phyloP scores from a whole-genome alignment of 2,329 filamentous ascomycete genomes.

The Ophiostoma tasmaniense region DNA sequence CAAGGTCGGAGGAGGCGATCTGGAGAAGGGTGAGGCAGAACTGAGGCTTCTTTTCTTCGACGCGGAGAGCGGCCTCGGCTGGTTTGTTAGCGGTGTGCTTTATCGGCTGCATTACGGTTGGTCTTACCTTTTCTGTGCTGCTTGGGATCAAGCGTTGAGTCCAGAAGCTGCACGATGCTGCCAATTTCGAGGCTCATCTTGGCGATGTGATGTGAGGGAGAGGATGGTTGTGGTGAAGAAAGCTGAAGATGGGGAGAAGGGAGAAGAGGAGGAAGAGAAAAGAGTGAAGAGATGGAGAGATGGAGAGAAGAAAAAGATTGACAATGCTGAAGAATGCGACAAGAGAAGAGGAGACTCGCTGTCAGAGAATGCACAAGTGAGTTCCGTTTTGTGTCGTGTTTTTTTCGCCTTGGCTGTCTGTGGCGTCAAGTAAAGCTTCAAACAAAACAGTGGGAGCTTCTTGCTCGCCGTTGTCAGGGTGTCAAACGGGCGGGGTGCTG shows the following conservation, averaged over 20 bases:
- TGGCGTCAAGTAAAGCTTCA: slow-evolving; percentile 7
- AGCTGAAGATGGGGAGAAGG: background rate
- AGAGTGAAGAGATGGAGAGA: background rate
- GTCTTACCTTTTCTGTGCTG: slow-evolving; percentile 76
- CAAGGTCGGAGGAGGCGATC: slow-evolving; percentile 70
- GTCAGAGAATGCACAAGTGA: background rate
- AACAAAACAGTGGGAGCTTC: slow-evolving; percentile 17
- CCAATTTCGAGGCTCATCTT: slow-evolving; percentile 51
- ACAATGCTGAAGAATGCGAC: background rate
- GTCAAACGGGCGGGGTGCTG: slow-evolving; percentile 15
- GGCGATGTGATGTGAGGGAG: slow-evolving; percentile 16
- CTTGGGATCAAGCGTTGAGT: slow-evolving; percentile 80
- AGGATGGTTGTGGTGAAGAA: background rate
- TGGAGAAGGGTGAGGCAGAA: slow-evolving; percentile 85
- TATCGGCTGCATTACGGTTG: background rate
- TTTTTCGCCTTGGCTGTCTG: slow-evolving; percentile 6
- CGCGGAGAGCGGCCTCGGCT: slow-evolving; percentile 76
- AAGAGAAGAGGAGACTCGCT: background rate
- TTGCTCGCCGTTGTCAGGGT: slow-evolving; percentile 16
- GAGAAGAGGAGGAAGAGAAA: background rate
- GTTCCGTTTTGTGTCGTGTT: slow-evolving; percentile 3
- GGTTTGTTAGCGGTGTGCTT: slow-evolving; percentile 17
- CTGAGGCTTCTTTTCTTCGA: slow-evolving; percentile 71
- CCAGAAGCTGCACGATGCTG: slow-evolving; percentile 70
- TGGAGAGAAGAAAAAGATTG: background rate